Evolutionary conservation across 2,329 filamentous ascomycete genomes (phyloP), one percentile per base, ranked within the genome.

Genomic region (Akanthomyces uredinophilus): DNA sequence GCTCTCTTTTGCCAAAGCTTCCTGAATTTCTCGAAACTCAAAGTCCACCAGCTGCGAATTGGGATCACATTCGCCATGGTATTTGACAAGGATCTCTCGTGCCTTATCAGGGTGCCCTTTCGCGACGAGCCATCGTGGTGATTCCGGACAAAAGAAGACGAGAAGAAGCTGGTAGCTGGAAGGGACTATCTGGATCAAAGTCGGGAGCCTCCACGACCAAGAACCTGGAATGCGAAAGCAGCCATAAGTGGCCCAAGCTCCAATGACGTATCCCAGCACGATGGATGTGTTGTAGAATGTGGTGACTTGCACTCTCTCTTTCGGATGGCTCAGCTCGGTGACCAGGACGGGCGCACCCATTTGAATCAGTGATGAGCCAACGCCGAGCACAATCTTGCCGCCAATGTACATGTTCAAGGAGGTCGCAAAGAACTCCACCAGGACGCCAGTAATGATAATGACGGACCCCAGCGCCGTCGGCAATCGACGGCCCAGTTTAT

Each of bases 121-220:
- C 41, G 79, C 77, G 49, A 86, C 76, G 32, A 86, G 70, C 79
- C 80, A 87, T 43, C 86, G 78, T 1, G 86, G 86, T 0, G 80
- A 84, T 65, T 88, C 86, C 0, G 85, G 85, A 5, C 85, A 77
- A 56, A 83, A 79, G 65, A 74, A 76, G 56, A 81, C 71, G 59
- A 80, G 77, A 11, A 71, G 60, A 20, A 83, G 74, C 64, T 82
- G 74, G 32, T 73, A 74, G 0, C 65, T 67, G 1, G 77, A 69
- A 74, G 77, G 80, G 5, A 79, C 63, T 49, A 78, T 77, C 68
- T 86, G 84, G 2, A 83, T 68, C 4, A 85, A 72, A 1, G 80
- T 80, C 0, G 83, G 84, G 20, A 84, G 73, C 51, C 80, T 74
- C 83, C 79, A 82, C 0, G 77, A 76, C 82, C 81, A 84, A 32